Percentiles rank a stretch among this genome's conserved stretches.
These are phyloP conservation scores for Pythium coloratum DNA, from an alignment of 352 stramenopile species.

Conservation along the genomic window DNA sequence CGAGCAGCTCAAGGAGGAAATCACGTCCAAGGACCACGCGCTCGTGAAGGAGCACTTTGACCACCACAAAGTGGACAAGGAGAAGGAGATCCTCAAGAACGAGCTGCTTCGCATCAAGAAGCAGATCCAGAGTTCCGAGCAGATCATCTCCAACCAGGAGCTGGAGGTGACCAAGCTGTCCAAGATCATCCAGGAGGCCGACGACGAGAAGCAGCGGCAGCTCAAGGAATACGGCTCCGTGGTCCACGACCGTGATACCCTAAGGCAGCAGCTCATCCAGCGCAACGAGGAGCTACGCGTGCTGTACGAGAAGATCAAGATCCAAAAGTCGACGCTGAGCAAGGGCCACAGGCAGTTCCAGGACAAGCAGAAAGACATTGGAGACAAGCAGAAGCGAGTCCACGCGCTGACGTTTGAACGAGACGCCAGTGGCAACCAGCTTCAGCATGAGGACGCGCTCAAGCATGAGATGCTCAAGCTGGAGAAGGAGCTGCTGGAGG, in stretches of 20 bases:
- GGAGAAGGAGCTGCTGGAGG: slow-evolving; percentile 74
- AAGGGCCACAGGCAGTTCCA: slow-evolving; percentile 82
- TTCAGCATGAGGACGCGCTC: slow-evolving; percentile 56
- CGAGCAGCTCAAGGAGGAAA: slow-evolving; percentile 92
- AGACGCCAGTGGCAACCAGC: slow-evolving; percentile 66
- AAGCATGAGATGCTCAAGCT: slow-evolving; percentile 60
- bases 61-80: slow-evolving; percentile 93
- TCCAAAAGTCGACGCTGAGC: slow-evolving; percentile 82
- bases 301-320: slow-evolving; percentile 93
- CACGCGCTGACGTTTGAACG: slow-evolving; percentile 54
- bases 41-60: slow-evolving; percentile 94
- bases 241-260: slow-evolving; percentile 83
- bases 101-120: slow-evolving; percentile 91
- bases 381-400: slow-evolving; percentile 55
- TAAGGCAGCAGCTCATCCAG: slow-evolving; percentile 87
- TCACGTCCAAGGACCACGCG: slow-evolving; percentile 90
- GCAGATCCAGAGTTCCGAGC: slow-evolving; percentile 86
- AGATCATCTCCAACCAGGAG: slow-evolving; percentile 90
- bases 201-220: slow-evolving; percentile 88
- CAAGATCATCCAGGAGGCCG: slow-evolving; percentile 91
- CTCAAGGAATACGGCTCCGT: slow-evolving; percentile 84
- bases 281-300: slow-evolving; percentile 81
- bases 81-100: slow-evolving; percentile 90
- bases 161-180: slow-evolving; percentile 73
- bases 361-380: slow-evolving; percentile 61